A percentile compares a stretch with the other conserved stretches of the same genome.
Conservation (phyloP, 805 yeast genomes). For the Yamadazyma kitorensis region DNA sequence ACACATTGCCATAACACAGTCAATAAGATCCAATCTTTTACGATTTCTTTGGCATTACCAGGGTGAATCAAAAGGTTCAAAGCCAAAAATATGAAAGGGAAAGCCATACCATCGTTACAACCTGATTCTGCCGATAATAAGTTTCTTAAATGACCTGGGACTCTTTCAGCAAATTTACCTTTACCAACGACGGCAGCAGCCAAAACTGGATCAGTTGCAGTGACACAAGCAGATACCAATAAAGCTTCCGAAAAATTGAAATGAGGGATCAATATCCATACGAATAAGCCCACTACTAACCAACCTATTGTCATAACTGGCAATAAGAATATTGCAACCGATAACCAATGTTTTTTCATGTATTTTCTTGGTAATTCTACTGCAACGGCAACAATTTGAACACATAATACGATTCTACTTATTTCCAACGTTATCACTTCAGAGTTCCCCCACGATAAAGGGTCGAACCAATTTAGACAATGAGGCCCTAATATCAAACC, state of each 20-base stretch:
- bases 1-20: constrained; percentile 80
- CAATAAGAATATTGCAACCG: constrained; percentile 68
- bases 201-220: constrained; percentile 93
- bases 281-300: constrained; percentile 75
- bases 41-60: constrained; percentile 63
- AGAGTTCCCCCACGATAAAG: constrained; percentile 79
- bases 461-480: constrained; percentile 79
- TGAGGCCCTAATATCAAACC: constrained; percentile 91
- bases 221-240: constrained; percentile 79
- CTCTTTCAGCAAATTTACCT: constrained; percentile 86
- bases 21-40: constrained; percentile 75
- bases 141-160: constrained; percentile 89
- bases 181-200: constrained; percentile 96
- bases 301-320: constrained; percentile 93
- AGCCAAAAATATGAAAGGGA: constrained; percentile 78
- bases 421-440: constrained; percentile 82
- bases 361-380: constrained; percentile 90
- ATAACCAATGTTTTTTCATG: constrained; percentile 79
- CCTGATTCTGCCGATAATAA: constrained; percentile 83
- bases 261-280: constrained; percentile 75
- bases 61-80: constrained; percentile 64
- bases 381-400: constrained; percentile 91
- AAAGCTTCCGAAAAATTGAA: constrained; percentile 70
- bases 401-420: constrained; percentile 75
- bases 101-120: constrained; percentile 95